Evolutionary conservation across 2,329 filamentous ascomycete species (phyloP).

Genomic region (Orbilia ellipsospora): DNA sequence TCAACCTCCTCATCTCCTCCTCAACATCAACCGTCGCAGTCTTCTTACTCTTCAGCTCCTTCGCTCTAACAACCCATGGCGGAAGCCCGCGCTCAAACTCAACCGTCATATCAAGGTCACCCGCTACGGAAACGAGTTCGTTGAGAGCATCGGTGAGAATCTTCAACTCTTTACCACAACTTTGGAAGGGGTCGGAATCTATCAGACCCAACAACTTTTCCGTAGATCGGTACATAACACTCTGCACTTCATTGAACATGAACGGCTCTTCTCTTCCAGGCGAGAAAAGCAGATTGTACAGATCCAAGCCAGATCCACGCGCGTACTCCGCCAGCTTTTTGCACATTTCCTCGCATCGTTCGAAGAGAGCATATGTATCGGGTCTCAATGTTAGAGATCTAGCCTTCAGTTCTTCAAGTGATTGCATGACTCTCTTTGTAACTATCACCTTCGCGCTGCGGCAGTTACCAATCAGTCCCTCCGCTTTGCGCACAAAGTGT

Average conservation of each 20-base stretch:
- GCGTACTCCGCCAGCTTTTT: conserved; percentile 74
- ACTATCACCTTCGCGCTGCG: conserved; percentile 85
- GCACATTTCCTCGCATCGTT: conserved; percentile 74
- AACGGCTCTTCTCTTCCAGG: conserved; percentile 77
- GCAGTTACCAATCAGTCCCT: conserved; percentile 77
- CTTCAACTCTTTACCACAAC: conserved; percentile 75
- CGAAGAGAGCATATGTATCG: conserved; percentile 76
- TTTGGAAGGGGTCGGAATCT: conserved; percentile 76
- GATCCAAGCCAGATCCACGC: conserved; percentile 73
- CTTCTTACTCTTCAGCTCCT: conserved; percentile 84
- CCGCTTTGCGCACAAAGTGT: conserved; percentile 76
- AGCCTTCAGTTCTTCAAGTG: conserved; percentile 79
- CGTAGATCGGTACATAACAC: conserved; percentile 71
- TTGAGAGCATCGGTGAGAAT: conserved; percentile 72
- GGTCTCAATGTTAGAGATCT: conserved; percentile 78
- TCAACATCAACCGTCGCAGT: conserved; percentile 83
- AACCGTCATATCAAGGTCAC: conserved; percentile 76
- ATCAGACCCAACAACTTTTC: conserved; percentile 67
- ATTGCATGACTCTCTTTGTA: conserved; percentile 76
- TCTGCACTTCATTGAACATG: conserved; percentile 74
- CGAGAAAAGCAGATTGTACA: conserved; percentile 72
- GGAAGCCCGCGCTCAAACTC: conserved; percentile 81
- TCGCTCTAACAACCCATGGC: conserved; percentile 85
- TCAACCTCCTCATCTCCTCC: conserved; percentile 82
- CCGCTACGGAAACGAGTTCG: conserved; percentile 76